Conservation (phyloP, 768 basidiomycete species). For the Terana coerulea region DNA sequence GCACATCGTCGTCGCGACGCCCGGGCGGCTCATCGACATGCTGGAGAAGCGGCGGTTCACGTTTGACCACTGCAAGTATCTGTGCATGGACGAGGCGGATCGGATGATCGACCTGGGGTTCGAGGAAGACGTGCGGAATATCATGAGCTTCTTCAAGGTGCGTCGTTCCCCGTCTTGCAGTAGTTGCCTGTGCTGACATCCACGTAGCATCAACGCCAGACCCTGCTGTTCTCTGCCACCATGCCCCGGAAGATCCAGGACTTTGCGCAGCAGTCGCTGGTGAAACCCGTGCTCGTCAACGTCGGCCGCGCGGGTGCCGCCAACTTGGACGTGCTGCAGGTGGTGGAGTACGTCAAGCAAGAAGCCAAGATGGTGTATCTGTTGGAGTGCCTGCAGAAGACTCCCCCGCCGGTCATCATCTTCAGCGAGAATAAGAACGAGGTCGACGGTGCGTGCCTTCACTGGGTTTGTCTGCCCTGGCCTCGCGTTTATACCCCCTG, state of each 20-base stretch:
- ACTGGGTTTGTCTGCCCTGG: not conserved
- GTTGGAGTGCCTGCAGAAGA: conserved; percentile 96
- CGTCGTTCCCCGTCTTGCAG: conserved; percentile 16
- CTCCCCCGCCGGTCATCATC: conserved; percentile 94
- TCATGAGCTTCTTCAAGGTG: conserved; percentile 99
- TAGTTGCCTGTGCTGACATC: not conserved
- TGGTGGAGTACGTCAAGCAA: conserved; percentile 98
- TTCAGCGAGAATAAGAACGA: conserved; percentile 99
- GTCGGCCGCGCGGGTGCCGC: conserved; percentile 98
- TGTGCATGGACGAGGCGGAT: conserved; percentile 99
- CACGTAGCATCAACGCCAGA: conserved; percentile 90
- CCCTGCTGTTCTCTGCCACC: conserved; percentile 94
- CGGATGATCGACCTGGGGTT: conserved; percentile 99
- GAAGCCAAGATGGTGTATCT: conserved; percentile 99
- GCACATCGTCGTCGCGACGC: conserved; percentile 95
- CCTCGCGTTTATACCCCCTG: not conserved
- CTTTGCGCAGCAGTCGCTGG: conserved; percentile 95
- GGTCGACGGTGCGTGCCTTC: conserved; percentile 76
- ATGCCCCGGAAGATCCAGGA: conserved; percentile 99
- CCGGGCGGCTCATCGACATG: conserved; percentile 97
- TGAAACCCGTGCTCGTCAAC: conserved; percentile 92
- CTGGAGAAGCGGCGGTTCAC: conserved; percentile 92
- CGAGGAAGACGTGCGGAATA: conserved; percentile 97
- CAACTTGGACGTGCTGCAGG: conserved; percentile 92
- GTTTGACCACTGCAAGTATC: conserved; percentile 89